Conservation (phyloP, 495 filamentous ascomycete species). For the Podospora conica region DNA sequence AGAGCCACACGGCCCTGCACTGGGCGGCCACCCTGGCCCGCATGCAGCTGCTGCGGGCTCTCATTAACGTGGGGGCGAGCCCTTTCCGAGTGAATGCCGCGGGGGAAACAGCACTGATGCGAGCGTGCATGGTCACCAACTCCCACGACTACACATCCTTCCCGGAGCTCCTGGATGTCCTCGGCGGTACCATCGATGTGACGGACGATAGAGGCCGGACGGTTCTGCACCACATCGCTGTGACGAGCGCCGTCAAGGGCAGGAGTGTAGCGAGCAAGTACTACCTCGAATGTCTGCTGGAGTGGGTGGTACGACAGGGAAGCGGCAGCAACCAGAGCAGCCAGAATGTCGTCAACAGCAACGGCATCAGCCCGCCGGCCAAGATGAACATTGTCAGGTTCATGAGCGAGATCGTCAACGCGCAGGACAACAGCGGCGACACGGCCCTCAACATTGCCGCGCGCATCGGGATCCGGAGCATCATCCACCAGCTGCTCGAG, state of each 20-base stretch:
- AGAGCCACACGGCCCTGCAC: conserved; percentile 82
- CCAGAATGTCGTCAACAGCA: conserved; percentile 37
- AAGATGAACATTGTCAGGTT: conserved; percentile 82
- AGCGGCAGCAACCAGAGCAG: conserved; percentile 59
- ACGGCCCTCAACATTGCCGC: conserved; percentile 92
- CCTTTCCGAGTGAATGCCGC: conserved; percentile 79
- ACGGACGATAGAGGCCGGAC: conserved; percentile 83
- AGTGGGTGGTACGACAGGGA: conserved; percentile 85
- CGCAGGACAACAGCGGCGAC: conserved; percentile 84
- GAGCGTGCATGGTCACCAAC: conserved; percentile 81
- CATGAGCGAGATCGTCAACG: conserved; percentile 93
- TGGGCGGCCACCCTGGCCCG: conserved; percentile 97
- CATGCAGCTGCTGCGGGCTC: conserved; percentile 66
- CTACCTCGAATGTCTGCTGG: conserved; percentile 86
- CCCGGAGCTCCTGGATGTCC: conserved; percentile 77
- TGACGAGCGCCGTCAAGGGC: conserved; percentile 89
- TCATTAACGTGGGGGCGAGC: conserved; percentile 76
- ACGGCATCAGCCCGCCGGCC: conserved; percentile 34
- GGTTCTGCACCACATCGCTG: conserved; percentile 90
- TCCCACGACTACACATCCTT: conserved; percentile 76
- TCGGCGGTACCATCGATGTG: conserved; percentile 87
- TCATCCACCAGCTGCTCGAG: conserved; percentile 88
- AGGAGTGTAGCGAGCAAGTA: conserved; percentile 78
- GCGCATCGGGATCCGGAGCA: conserved; percentile 79
- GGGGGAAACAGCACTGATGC: conserved; percentile 88